A percentile compares a stretch with the other conserved stretches of the same genome.
Conservation (phyloP, 78 protist genomes). For the Dictyostelium brefeldianum region DNA sequence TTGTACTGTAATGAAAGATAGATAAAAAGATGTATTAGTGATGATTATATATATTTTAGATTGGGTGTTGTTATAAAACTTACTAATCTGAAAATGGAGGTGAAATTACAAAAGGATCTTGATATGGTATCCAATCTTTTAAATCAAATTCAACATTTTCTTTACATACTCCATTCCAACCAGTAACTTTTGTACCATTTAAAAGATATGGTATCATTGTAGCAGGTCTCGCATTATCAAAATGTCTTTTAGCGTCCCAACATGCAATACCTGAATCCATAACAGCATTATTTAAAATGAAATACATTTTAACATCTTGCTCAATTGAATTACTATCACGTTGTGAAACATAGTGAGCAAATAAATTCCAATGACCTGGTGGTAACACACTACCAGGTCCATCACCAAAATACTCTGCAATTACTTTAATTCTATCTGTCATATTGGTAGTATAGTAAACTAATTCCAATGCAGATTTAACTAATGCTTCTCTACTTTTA, state of each 20-base stretch:
- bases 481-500: neutral
- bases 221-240: constrained; percentile 53
- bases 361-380: constrained; percentile 59
- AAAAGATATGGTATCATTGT: constrained; percentile 61
- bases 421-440: constrained; percentile 28
- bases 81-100: constrained; percentile 57
- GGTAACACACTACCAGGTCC: constrained; percentile 44
- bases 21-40: neutral
- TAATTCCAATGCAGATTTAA: constrained; percentile 22
- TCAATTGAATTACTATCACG: constrained; percentile 24
- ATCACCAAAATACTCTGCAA: constrained; percentile 60
- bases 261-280: constrained; percentile 58
- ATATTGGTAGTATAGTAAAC: neutral
- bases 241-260: constrained; percentile 43
- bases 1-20: neutral
- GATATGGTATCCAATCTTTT: constrained; percentile 49
- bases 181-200: constrained; percentile 3
- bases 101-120: constrained; percentile 7
- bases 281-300: constrained; percentile 46
- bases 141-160: constrained; percentile 27
- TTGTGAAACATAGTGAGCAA: constrained; percentile 19
- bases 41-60: no score
- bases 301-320: constrained; percentile 47
- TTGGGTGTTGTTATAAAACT: neutral
- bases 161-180: constrained; percentile 49